Evolutionary conservation across 192 early-diverging fungal species (phyloP), one percentile per base, ranked within the genome.

Genomic region (Dimargaris verticillata): DNA sequence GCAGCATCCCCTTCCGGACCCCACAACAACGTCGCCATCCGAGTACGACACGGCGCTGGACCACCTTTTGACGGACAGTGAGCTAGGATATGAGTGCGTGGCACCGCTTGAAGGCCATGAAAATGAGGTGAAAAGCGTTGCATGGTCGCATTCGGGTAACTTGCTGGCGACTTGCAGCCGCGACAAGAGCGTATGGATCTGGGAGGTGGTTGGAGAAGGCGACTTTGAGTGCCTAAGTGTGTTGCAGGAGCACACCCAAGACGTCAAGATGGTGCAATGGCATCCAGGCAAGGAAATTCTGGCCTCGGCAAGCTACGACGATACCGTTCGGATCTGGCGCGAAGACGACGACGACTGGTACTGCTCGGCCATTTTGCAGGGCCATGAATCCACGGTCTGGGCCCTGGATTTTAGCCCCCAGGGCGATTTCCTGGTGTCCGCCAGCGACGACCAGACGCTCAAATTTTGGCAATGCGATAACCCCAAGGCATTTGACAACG

Each of bases 141-240:
- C 87, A 13, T 98, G 92, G 92, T 85, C 86, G 13, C 69, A 80
- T 26, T 78, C 81, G 0, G 93, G 90, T 13, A 70, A 82, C 5
- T 74, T 98, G 25, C 68, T 98, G 44, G 89, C 95, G 13, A 98
- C 95, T 5, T 96, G 95, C 65, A 85, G 87, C 28, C 74, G 95
- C 33, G 95, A 98, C 73, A 96, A 95, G 70, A 92, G 87, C 72
- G 92, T 98, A 33, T 98, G 95, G 95, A 91, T 98, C 63, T 98
- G 95, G 95, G 95, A 98, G 66, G 80, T 80, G 77, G 59, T 65
- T 18, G 70, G 82, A 28, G 91, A 93, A 62, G 86, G 82, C 62
- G 94, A 97, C 66, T 98, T 98, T 76, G 92, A 96, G 68, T 94
- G 91, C 69, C 74, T 98, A 20, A 87, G 83, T 60, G 92, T 98